Percentiles rank a stretch among this genome's conserved stretches.
These are phyloP conservation scores for Paradendryphiella salina DNA, from an alignment of 2,329 filamentous ascomycete genomes.

Conservation along the genomic window DNA sequence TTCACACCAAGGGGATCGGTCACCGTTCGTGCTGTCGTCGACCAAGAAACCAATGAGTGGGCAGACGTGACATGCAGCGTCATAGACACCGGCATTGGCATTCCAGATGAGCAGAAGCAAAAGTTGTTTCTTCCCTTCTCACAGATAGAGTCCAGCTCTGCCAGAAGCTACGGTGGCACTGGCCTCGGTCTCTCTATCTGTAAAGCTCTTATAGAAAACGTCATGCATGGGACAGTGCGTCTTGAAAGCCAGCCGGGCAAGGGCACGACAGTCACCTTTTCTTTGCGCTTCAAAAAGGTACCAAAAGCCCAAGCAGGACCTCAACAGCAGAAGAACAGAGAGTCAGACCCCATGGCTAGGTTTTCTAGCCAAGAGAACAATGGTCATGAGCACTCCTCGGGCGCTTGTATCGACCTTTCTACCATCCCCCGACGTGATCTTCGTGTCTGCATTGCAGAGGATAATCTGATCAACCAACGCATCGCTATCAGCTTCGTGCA, in stretches of 20 bases:
- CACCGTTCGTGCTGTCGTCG: slow-evolving; percentile 75
- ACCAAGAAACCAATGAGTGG: slow-evolving; percentile 69
- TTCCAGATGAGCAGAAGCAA: slow-evolving; percentile 76
- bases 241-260: slow-evolving; percentile 74
- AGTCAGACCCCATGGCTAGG: slow-evolving; percentile 60
- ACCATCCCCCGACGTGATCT: slow-evolving; percentile 75
- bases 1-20: slow-evolving; percentile 88
- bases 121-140: slow-evolving; percentile 92
- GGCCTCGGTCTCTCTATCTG: slow-evolving; percentile 91
- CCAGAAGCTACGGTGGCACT: slow-evolving; percentile 87
- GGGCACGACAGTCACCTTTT: slow-evolving; percentile 77
- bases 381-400: slow-evolving; percentile 46
- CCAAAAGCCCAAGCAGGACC: slow-evolving; percentile 61
- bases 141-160: slow-evolving; percentile 88
- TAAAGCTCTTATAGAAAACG: slow-evolving; percentile 89
- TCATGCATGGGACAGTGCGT: slow-evolving; percentile 84
- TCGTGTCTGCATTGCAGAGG: slow-evolving; percentile 89
- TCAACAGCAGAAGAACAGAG: slow-evolving; percentile 39
- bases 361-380: slow-evolving; percentile 57
- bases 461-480: slow-evolving; percentile 92
- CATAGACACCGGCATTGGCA: slow-evolving; percentile 87
- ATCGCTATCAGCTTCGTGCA: slow-evolving; percentile 91
- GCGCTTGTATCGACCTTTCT: slow-evolving; percentile 57
- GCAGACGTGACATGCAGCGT: slow-evolving; percentile 84
- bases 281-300: slow-evolving; percentile 82